Percentiles rank a stretch among this genome's conserved stretches.
Conservation (phyloP, 192 early-diverging fungal species). For the Chytriomyces confervae region DNA sequence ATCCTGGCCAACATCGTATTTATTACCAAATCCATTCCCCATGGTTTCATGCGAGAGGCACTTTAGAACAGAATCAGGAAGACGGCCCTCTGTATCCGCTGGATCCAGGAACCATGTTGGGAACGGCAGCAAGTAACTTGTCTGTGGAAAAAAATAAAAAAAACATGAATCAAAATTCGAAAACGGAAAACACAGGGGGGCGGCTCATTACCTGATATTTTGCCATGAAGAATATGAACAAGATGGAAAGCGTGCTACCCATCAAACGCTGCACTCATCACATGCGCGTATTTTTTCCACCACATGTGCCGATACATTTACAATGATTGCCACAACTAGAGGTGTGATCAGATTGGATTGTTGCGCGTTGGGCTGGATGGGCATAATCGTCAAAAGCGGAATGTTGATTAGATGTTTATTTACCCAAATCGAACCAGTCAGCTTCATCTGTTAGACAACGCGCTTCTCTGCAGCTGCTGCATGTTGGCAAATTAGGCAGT, state of each 20-base stretch:
- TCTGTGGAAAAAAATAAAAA: neutral
- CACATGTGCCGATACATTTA: slow-evolving; percentile 43
- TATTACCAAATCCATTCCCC: neutral
- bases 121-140: neutral
- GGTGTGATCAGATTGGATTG: slow-evolving; percentile 14
- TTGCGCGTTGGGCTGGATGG: neutral
- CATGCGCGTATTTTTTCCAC: slow-evolving; percentile 70
- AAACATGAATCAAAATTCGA: no score
- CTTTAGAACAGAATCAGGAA: neutral
- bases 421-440: no score
- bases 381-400: slow-evolving; percentile 5
- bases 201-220: neutral
- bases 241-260: slow-evolving; percentile 51
- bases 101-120: slow-evolving; percentile 13
- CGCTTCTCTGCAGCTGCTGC: no score
- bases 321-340: slow-evolving; percentile 4
- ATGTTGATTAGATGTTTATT: slow-evolving; percentile 19
- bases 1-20: neutral
- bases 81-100: slow-evolving; percentile 7
- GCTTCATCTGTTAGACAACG: no score
- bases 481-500: no score
- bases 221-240: slow-evolving; percentile 29
- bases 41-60: neutral
- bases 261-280: slow-evolving; percentile 66
- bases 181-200: no score